phyloP scores from a whole-genome alignment of 352 stramenopile species.

The Phytopythium aichiense region DNA sequence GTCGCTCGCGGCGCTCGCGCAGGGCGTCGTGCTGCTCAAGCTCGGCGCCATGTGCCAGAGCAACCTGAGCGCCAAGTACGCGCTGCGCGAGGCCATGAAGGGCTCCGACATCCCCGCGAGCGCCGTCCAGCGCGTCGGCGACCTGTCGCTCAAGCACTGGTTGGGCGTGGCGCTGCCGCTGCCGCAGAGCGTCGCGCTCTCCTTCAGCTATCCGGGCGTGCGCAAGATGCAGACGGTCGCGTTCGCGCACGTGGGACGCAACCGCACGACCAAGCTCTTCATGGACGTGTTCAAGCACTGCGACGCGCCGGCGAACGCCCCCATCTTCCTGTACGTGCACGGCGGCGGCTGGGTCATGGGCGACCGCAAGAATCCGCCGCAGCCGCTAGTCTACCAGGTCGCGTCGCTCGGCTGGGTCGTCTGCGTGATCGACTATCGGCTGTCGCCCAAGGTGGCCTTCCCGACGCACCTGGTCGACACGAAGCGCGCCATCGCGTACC shows the following conservation, averaged over 20 bases:
- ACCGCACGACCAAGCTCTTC: slow-evolving; percentile 45
- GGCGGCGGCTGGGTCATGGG: slow-evolving; percentile 76
- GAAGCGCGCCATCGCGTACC: slow-evolving; percentile 66
- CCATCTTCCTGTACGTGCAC: slow-evolving; percentile 74
- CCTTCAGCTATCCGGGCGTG: slow-evolving; percentile 47
- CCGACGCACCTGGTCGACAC: slow-evolving; percentile 64
- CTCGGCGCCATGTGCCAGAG: slow-evolving; percentile 36
- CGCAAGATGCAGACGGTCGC: slow-evolving; percentile 46
- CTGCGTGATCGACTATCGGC: slow-evolving; percentile 72
- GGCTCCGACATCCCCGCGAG: slow-evolving; percentile 25
- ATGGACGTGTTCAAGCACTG: slow-evolving; percentile 77
- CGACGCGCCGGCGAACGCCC: slow-evolving; percentile 45
- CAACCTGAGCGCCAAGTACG: slow-evolving; percentile 42
- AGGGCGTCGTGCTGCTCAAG: slow-evolving; percentile 41
- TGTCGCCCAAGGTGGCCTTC: slow-evolving; percentile 64
- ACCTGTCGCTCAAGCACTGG: slow-evolving; percentile 48
- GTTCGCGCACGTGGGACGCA: slow-evolving; percentile 62
- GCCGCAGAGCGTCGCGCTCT: slow-evolving; percentile 46
- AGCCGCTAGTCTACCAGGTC: slow-evolving; percentile 65
- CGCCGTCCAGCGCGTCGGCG: slow-evolving; percentile 33
- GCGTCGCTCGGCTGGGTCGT: slow-evolving; percentile 55
- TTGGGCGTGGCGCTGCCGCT: slow-evolving; percentile 53
- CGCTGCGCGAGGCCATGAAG: slow-evolving; percentile 38
- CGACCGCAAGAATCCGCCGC: slow-evolving; percentile 34
- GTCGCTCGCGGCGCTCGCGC: slow-evolving; percentile 36